Evolutionary conservation across 2,329 filamentous ascomycete species (phyloP).

Genomic region (Fusarium caatingaense): DNA sequence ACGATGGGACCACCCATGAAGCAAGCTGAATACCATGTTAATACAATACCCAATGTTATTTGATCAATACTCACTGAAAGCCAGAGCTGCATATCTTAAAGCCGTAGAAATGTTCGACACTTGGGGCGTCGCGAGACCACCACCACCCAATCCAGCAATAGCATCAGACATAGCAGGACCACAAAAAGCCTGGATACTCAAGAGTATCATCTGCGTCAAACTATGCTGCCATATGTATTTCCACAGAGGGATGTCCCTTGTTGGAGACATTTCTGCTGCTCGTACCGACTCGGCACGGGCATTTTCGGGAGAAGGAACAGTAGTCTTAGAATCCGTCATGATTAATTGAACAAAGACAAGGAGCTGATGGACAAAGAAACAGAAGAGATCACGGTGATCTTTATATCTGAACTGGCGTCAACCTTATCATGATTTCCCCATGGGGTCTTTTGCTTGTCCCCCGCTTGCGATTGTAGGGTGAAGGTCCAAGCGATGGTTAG

Average conservation of each 20-base stretch:
- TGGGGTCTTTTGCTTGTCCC: background rate
- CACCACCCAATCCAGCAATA: slow-evolving; percentile 13
- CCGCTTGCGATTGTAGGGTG: background rate
- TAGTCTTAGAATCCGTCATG: background rate
- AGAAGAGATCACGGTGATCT: background rate
- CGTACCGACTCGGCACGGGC: background rate
- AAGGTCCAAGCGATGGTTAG: slow-evolving; percentile 1
- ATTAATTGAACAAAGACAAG: too few species aligned
- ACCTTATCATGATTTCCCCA: slow-evolving; percentile 7
- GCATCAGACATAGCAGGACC: slow-evolving; percentile 20
- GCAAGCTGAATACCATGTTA: background rate
- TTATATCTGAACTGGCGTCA: background rate
- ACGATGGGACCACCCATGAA: slow-evolving; percentile 21
- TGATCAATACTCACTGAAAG: background rate
- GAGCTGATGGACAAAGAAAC: too few species aligned
- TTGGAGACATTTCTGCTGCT: background rate
- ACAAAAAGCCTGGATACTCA: slow-evolving; percentile 17
- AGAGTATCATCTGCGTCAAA: slow-evolving; percentile 19
- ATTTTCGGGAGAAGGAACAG: background rate
- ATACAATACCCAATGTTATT: accelerated
- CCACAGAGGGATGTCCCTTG: background rate
- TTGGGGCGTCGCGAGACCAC: slow-evolving; percentile 17
- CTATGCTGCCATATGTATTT: slow-evolving; percentile 21
- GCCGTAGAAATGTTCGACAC: slow-evolving; percentile 14
- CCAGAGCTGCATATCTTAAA: slow-evolving; percentile 7